Evolutionary conservation across 2,329 filamentous ascomycete species (phyloP).

Genomic region (Ceratocystis cacaofunesta): DNA sequence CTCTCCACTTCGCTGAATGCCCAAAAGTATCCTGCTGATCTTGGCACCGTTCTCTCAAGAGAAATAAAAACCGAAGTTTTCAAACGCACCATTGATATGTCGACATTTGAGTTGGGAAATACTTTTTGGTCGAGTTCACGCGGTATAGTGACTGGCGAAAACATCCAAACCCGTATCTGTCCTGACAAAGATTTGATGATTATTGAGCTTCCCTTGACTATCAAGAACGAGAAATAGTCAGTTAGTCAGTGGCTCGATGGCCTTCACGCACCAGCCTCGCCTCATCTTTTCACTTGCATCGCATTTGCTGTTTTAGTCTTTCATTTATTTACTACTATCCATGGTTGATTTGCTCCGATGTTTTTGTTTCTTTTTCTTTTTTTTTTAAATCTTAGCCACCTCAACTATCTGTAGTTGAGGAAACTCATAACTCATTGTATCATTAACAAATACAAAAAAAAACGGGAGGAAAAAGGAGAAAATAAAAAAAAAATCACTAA

Average conservation of each 20-base stretch:
- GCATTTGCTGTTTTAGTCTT: too few species aligned
- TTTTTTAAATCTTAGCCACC: too few species aligned
- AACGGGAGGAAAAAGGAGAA: too few species aligned
- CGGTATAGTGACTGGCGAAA: neutral
- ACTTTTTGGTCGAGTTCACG: neutral
- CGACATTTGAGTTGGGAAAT: neutral
- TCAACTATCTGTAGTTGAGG: too few species aligned
- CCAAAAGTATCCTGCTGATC: neutral
- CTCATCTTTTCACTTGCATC: too few species aligned
- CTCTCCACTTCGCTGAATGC: neutral
- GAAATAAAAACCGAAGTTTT: neutral
- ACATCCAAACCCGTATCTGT: neutral
- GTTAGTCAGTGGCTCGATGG: neutral
- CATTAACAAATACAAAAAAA: too few species aligned
- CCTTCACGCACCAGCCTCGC: too few species aligned
- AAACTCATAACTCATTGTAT: too few species aligned
- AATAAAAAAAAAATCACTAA: too few species aligned
- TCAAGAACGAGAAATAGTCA: neutral
- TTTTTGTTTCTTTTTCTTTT: too few species aligned
- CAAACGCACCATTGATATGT: neutral
- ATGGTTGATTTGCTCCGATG: too few species aligned
- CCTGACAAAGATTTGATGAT: neutral
- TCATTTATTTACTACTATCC: too few species aligned
- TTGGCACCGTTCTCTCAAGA: neutral
- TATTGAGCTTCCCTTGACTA: neutral